Conservation (phyloP, 805 yeast species). For the Kazachstania psychrophila region DNA sequence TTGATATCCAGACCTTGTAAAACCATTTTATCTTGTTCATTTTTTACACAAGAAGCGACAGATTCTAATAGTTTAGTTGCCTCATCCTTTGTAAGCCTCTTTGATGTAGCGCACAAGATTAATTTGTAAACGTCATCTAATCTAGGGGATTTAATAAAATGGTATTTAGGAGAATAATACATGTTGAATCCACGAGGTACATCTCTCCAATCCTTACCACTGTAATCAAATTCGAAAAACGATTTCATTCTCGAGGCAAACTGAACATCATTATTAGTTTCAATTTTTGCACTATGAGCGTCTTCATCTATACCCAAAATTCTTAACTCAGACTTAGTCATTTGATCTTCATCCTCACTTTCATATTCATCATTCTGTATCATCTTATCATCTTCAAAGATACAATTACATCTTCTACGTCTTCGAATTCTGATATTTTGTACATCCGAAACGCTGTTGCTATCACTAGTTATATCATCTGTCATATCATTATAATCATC, state of each 20-base stretch:
- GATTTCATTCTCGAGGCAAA: constrained; percentile 31
- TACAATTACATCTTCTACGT: constrained; percentile 30
- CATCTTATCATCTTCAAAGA: constrained; percentile 30
- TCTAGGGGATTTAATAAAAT: constrained; percentile 13
- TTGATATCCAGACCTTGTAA: constrained; percentile 4
- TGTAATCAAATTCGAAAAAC: constrained; percentile 43
- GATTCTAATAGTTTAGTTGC: constrained; percentile 24
- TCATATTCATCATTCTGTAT: constrained; percentile 21
- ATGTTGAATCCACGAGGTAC: constrained; percentile 52
- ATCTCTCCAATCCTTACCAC: constrained; percentile 67
- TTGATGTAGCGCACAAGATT: constrained; percentile 14
- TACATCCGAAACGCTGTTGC: constrained; percentile 1
- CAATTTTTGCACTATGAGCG: neutral
- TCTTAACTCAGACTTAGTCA: too few species aligned
- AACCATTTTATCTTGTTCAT: constrained; percentile 33
- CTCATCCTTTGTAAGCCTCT: constrained; percentile 13
- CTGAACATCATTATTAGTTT: neutral
- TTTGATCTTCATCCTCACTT: constrained; percentile 18
- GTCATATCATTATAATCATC: constrained; percentile 34
- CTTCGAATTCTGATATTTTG: constrained; percentile 8
- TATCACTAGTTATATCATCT: constrained; percentile 16
- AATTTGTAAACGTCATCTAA: constrained; percentile 10
- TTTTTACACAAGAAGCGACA: constrained; percentile 44
- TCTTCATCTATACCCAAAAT: neutral
- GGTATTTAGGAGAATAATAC: constrained; percentile 23